phyloP scores from a whole-genome alignment of 257 asterid genomes.

The Nicotiana paniculata region DNA sequence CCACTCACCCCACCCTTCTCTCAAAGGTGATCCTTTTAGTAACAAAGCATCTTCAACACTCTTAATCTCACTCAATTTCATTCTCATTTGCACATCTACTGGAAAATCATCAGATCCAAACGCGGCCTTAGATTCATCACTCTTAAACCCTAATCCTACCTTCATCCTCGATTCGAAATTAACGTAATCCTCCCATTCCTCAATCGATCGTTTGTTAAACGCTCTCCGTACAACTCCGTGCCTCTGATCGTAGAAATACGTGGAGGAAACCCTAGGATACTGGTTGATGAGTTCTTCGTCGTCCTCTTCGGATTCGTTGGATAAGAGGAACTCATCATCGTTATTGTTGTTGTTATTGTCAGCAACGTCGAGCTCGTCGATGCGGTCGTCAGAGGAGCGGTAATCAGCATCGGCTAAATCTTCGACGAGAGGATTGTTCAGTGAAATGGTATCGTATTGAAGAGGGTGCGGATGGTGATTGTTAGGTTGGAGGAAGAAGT shows the following conservation, averaged over 20 bases:
- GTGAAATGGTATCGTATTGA: conserved; percentile 31
- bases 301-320: conserved; percentile 27
- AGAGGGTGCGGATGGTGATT: conserved; percentile 43
- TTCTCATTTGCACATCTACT: conserved; percentile 63
- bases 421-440: conserved; percentile 59
- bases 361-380: conserved; percentile 82
- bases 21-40: conserved; percentile 75
- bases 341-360: conserved; percentile 20
- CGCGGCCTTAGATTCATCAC: conserved; percentile 29
- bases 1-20: conserved; percentile 99
- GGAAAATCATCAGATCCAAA: conserved; percentile 81
- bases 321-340: conserved; percentile 33
- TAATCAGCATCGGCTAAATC: conserved; percentile 58
- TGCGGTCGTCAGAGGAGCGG: conserved; percentile 69
- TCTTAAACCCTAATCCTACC: conserved; percentile 52
- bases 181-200: conserved; percentile 93
- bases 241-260: conserved; percentile 56
- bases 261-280: conserved; percentile 29
- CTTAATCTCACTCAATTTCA: conserved; percentile 46
- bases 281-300: conserved; percentile 16
- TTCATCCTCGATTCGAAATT: conserved; percentile 50
- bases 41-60: conserved; percentile 73
- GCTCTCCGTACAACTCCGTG: conserved; percentile 70
- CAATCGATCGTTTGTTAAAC: conserved; percentile 61
- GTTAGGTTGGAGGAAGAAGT: conserved; percentile 58